phyloP scores from a whole-genome alignment of 2,329 filamentous ascomycete species.

The Phialophora chinensis region DNA sequence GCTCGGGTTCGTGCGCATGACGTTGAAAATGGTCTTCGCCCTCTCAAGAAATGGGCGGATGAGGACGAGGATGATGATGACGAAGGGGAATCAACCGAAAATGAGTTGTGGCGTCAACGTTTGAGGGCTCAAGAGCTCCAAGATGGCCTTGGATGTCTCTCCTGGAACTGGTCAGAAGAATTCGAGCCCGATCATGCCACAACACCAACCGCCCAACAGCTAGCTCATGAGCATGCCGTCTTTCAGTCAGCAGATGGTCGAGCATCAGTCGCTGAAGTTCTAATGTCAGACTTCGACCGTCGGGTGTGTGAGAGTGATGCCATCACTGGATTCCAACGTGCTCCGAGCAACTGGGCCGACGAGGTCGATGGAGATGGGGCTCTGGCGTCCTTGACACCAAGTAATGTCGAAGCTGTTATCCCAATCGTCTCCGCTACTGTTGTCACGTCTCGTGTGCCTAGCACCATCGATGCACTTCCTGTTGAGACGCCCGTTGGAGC shows the following conservation, averaged over 20 bases:
- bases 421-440: neutral
- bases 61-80: neutral
- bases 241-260: neutral
- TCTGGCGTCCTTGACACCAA: neutral
- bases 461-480: neutral
- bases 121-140: neutral
- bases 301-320: neutral
- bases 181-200: neutral
- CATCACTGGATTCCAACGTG: neutral
- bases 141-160: neutral
- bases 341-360: slow-evolving; percentile 15
- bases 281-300: neutral
- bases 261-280: neutral
- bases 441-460: neutral
- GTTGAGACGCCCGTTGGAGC: neutral
- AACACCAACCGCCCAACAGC: neutral
- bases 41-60: neutral
- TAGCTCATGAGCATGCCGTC: neutral
- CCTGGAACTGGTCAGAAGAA: neutral
- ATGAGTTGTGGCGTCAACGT: neutral
- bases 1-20: neutral
- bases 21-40: neutral
- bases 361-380: slow-evolving; percentile 9
- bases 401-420: neutral
- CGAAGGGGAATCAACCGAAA: neutral